Percentiles rank a stretch among this genome's conserved stretches.
These are phyloP conservation scores for Amaranthus hypochondriacus DNA, from an alignment of 148 eudicot genomes.

Conservation along the genomic window DNA sequence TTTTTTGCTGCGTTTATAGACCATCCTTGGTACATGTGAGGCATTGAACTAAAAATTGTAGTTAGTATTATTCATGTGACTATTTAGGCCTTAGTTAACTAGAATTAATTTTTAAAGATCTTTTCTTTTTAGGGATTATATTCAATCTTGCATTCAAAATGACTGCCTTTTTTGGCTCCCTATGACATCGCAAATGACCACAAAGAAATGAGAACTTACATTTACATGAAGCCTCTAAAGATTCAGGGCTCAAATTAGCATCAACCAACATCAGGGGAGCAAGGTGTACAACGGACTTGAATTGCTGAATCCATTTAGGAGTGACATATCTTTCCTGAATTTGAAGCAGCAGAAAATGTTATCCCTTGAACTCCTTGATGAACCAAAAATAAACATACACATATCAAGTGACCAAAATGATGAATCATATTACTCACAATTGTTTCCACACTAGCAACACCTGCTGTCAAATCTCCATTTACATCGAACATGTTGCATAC, in stretches of 20 bases:
- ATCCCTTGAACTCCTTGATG: conserved; percentile 1
- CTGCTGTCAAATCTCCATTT: conserved; percentile 79
- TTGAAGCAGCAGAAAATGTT: conserved; percentile 9
- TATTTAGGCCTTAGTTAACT: background rate
- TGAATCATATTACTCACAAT: conserved; percentile 51
- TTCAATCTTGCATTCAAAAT: background rate
- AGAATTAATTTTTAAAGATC: background rate
- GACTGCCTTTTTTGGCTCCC: background rate
- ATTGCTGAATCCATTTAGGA: conserved; percentile 69
- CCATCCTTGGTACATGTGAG: background rate
- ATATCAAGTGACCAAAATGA: conserved; percentile 7
- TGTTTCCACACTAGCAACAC: conserved; percentile 79
- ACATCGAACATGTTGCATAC: conserved; percentile 75
- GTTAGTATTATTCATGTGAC: background rate
- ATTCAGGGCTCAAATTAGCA: conserved; percentile 72
- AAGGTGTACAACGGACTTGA: conserved; percentile 35
- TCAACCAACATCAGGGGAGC: conserved; percentile 86
- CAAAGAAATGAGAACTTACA: conserved; percentile 30
- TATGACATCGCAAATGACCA: background rate
- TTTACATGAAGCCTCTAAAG: conserved; percentile 66
- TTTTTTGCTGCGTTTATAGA: background rate
- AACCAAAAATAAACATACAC: conserved; percentile 3
- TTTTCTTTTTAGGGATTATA: background rate
- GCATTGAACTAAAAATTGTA: background rate
- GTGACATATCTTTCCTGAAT: conserved; percentile 69